Evolutionary conservation across 192 early-diverging fungal genomes (phyloP).

Genomic region (Coemansia sp.): DNA sequence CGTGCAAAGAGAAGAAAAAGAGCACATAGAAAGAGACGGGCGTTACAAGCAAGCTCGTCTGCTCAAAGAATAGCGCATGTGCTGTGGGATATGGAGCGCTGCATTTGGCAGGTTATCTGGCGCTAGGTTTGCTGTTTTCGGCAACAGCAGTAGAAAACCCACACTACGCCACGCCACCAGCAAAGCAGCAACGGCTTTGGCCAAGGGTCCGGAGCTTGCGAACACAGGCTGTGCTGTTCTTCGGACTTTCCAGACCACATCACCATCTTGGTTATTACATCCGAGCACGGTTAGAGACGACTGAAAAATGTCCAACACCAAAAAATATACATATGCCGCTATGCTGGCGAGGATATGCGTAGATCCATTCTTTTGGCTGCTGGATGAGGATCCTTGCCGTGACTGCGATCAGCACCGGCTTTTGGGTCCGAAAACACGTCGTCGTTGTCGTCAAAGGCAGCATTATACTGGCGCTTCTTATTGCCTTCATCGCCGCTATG

Average conservation of each 20-base stretch:
- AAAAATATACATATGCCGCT: slow-evolving; percentile 4
- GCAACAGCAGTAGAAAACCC: no score
- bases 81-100: no score
- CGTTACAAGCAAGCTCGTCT: no score
- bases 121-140: no score
- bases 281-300: neutral
- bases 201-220: neutral
- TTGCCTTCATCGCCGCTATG: slow-evolving; percentile 1
- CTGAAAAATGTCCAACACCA: neutral
- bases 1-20: no score
- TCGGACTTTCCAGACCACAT: slow-evolving; percentile 9
- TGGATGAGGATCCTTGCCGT: slow-evolving; percentile 6
- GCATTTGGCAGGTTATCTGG: no score
- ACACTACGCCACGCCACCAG: no score
- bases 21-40: no score
- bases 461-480: slow-evolving; percentile 26
- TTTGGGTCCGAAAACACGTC: slow-evolving; percentile 15
- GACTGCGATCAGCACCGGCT: neutral
- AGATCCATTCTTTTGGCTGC: slow-evolving; percentile 34
- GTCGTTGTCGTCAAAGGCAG: slow-evolving; percentile 28
- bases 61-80: no score
- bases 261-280: no score
- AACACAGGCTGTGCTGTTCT: neutral
- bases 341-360: slow-evolving; percentile 52
- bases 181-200: neutral